Percentiles rank a stretch among this genome's conserved stretches.
Conservation (phyloP, 345 rosid genomes). For the Citrus sp. region DNA sequence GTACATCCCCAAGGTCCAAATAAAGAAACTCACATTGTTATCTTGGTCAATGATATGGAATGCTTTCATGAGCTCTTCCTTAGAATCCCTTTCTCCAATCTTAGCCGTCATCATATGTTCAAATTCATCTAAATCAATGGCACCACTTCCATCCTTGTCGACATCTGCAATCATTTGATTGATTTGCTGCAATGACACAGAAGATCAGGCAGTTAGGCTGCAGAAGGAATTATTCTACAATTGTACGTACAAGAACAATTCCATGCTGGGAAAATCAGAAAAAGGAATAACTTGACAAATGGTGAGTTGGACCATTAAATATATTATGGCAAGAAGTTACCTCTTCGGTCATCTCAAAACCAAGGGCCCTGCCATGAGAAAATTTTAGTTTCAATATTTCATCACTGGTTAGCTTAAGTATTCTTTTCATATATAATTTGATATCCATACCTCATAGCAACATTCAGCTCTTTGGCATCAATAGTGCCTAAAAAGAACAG, state of each 20-base stretch:
- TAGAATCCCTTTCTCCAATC: slow-evolving; percentile 92
- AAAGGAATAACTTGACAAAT: background rate
- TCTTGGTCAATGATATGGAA: slow-evolving; percentile 82
- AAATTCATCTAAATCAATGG: slow-evolving; percentile 96
- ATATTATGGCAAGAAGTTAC: slow-evolving; percentile 26
- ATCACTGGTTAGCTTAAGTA: background rate
- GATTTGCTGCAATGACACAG: slow-evolving; percentile 64
- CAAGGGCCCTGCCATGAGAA: slow-evolving; percentile 77
- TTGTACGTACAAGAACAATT: background rate
- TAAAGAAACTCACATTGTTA: slow-evolving; percentile 48
- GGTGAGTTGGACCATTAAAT: background rate
- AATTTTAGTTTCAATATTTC: slow-evolving; percentile 4
- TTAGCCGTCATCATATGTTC: slow-evolving; percentile 94
- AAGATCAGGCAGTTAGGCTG: background rate
- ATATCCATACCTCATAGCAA: slow-evolving; percentile 83
- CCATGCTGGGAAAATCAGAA: background rate
- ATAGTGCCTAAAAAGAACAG: slow-evolving; percentile 61
- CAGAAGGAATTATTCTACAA: background rate
- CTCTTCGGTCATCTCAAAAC: slow-evolving; percentile 95
- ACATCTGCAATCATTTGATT: slow-evolving; percentile 95
- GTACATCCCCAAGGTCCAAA: background rate
- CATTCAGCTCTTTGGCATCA: slow-evolving; percentile 95
- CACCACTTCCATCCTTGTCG: slow-evolving; percentile 95
- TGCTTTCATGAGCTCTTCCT: slow-evolving; percentile 85
- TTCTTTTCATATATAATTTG: background rate